Percentiles rank a stretch among this genome's conserved stretches.
Evolutionary conservation across 2,329 filamentous ascomycete species (phyloP).

Genomic region (Phaeophleospora eucalypticola): DNA sequence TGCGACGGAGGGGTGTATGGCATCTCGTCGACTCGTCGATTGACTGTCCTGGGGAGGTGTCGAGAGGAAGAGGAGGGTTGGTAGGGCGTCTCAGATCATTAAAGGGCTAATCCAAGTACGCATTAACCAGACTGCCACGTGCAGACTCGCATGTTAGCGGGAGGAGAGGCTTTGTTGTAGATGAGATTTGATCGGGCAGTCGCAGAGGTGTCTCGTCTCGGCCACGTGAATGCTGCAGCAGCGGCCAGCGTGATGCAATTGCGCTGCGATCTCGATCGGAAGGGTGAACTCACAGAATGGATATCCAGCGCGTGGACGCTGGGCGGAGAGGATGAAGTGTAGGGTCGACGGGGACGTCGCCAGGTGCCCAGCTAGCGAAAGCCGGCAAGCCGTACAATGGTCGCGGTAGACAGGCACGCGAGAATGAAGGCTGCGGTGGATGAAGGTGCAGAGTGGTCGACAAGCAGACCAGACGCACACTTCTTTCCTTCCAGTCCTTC

Average conservation of each 20-base stretch:
- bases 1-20: conserved; percentile 81
- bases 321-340: conserved; percentile 9
- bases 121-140: conserved; percentile 19
- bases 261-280: not conserved
- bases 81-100: conserved; percentile 38
- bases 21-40: conserved; percentile 51
- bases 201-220: conserved; percentile 1
- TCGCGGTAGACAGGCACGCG: not conserved
- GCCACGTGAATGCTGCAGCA: too few species aligned
- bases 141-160: conserved; percentile 8
- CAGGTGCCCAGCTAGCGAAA: conserved; percentile 37
- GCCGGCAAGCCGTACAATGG: conserved; percentile 18
- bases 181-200: not conserved
- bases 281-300: conserved; percentile 29
- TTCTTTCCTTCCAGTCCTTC: not conserved
- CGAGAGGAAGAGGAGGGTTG: conserved; percentile 23
- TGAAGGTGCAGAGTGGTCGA: too few species aligned
- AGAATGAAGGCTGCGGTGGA: too few species aligned
- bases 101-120: conserved; percentile 31
- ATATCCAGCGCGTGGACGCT: conserved; percentile 17
- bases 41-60: not conserved
- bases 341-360: conserved; percentile 7
- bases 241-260: not conserved
- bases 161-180: not conserved
- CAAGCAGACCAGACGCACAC: too few species aligned